Percentiles rank a stretch among this genome's conserved stretches.
phyloP scores from a whole-genome alignment of 2,329 filamentous ascomycete genomes.

The Aspergillus hortae region DNA sequence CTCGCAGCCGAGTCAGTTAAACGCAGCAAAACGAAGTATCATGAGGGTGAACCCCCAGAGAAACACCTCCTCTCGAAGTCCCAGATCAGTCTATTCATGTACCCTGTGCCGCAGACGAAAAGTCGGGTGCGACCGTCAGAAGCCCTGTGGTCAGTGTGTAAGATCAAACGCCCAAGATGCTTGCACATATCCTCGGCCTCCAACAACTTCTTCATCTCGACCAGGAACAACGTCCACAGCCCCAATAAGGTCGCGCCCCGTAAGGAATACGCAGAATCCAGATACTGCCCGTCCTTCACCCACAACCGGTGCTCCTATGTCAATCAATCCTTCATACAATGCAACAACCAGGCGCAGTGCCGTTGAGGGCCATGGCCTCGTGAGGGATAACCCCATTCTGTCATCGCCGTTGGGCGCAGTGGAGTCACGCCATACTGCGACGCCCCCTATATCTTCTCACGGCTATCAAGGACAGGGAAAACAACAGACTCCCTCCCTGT shows the following conservation, averaged over 20 bases:
- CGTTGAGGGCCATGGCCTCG: not conserved
- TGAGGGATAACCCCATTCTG: not conserved
- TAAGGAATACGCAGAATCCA: not conserved
- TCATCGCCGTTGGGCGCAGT: not conserved
- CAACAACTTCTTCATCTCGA: not conserved
- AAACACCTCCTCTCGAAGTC: not conserved
- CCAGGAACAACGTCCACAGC: not conserved
- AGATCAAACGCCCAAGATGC: not conserved
- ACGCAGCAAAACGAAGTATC: not conserved
- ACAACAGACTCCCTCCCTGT: not conserved
- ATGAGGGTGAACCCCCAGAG: constrained; percentile 1
- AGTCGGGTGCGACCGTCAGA: not conserved
- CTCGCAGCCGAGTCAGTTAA: not conserved
- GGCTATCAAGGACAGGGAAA: not conserved
- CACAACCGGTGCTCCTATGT: not conserved
- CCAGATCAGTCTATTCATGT: not conserved
- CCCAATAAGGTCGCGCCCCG: not conserved
- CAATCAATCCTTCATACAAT: not conserved
- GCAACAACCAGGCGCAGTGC: not conserved
- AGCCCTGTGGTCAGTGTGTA: not conserved
- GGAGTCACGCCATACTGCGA: not conserved
- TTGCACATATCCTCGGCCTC: not conserved
- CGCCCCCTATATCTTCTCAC: not conserved
- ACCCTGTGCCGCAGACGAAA: not conserved
- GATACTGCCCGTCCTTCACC: not conserved